These are phyloP conservation scores for Paracoccidioides brasiliensis DNA, from an alignment of 2,329 filamentous ascomycete species.

Conservation along the genomic window DNA sequence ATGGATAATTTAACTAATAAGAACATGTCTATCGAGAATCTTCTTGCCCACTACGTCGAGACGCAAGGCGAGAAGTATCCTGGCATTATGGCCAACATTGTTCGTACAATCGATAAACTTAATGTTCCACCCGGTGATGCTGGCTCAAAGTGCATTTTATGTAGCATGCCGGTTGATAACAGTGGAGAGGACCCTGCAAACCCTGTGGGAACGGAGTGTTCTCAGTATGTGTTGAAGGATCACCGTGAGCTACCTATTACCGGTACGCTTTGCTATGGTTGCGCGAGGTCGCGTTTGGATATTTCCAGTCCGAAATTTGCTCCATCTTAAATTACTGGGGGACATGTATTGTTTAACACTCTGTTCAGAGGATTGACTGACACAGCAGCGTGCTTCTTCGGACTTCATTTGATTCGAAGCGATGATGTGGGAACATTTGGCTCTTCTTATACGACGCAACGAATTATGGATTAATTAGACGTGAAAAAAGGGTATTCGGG, in stretches of 20 bases:
- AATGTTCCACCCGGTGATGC: constrained; percentile 29
- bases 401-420: too few relatives aligned
- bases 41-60: constrained; percentile 80
- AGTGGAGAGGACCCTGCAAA: constrained; percentile 46
- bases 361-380: background rate
- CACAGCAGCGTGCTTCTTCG: too few relatives aligned
- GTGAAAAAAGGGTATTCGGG: too few relatives aligned
- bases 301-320: constrained; percentile 1
- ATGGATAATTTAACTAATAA: constrained; percentile 23
- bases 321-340: background rate
- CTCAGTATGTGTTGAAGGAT: background rate
- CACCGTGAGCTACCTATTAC: background rate
- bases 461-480: too few relatives aligned
- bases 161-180: constrained; percentile 50
- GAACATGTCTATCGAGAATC: constrained; percentile 75
- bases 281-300: constrained; percentile 27
- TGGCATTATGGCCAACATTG: constrained; percentile 88
- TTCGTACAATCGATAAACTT: constrained; percentile 78
- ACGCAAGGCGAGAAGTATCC: constrained; percentile 77
- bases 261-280: constrained; percentile 28
- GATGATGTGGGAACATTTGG: too few relatives aligned
- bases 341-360: background rate
- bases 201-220: constrained; percentile 23
- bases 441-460: too few relatives aligned
- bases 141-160: constrained; percentile 47